Evolutionary conservation across 352 stramenopile species (phyloP).

Genomic region (Globisporangium uncinulatum): DNA sequence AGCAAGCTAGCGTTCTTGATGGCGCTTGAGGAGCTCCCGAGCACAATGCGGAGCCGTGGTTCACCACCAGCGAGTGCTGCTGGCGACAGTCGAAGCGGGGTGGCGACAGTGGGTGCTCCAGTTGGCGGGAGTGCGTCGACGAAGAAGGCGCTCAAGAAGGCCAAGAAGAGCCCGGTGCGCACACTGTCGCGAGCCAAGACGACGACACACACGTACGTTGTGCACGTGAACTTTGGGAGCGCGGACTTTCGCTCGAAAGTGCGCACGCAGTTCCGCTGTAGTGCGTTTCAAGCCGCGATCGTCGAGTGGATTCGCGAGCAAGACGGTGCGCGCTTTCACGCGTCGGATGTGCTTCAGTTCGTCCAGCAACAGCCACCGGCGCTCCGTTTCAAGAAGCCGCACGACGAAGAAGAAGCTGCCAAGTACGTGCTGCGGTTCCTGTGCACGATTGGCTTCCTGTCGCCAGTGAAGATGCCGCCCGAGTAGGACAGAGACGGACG

Average conservation of each 20-base stretch:
- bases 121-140: not conserved
- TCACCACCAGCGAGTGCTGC: not conserved
- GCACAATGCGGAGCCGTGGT: not conserved
- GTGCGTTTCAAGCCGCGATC: conserved; percentile 29
- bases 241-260: conserved; percentile 20
- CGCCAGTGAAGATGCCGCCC: conserved; percentile 23
- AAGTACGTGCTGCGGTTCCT: conserved; percentile 54
- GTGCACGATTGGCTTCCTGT: conserved; percentile 35
- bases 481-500: not conserved
- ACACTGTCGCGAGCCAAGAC: not conserved
- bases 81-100: not conserved
- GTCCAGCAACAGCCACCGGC: not conserved
- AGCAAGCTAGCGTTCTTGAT: conserved; percentile 42
- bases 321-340: conserved; percentile 2
- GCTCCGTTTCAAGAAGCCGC: not conserved
- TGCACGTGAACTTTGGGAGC: conserved; percentile 31
- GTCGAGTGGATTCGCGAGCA: conserved; percentile 49
- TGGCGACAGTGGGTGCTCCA: not conserved
- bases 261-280: conserved; percentile 50
- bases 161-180: conserved; percentile 27
- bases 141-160: conserved; percentile 34
- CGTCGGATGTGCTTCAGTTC: conserved; percentile 2
- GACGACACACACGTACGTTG: conserved; percentile 19
- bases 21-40: conserved; percentile 29
- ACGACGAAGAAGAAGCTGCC: conserved; percentile 19